Evolutionary conservation across 495 filamentous ascomycete genomes (phyloP), one percentile per base, ranked within the genome.

Genomic region (Aspergillus bertholletiae): DNA sequence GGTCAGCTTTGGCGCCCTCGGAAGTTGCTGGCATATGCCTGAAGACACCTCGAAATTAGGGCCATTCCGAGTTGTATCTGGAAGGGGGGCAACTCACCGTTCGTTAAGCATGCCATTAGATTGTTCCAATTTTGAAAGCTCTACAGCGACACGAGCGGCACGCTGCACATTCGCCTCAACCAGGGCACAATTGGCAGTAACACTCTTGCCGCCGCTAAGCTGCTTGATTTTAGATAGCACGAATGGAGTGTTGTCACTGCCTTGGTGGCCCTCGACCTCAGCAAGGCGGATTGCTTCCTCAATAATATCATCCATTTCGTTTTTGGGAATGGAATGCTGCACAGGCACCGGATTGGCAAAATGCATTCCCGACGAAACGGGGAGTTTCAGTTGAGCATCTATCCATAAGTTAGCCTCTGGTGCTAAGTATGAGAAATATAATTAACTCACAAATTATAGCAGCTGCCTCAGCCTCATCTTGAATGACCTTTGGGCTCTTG

Each of bases 271-370:
- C 58, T 84, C 78, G 39, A 82, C 76, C 26, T 85, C 72, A 6
- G 94, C 90, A 62, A 89, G 83, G 17, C 73, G 68, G 20, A 97
- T 74, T 0, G 94, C 93, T 55, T 84, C 78, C 41, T 80, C 74
- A 58, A 97, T 94, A 46, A 85, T 74, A 7, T 58, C 64, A 64
- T 92, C 81, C 75, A 98, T 96, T 51, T 91, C 81, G 21, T 64
- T 58, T 56, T 85, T 81, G 5, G 89, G 76, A 24, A 98, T 85
- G 4, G 84, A 86, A 59, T 79, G 70, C 56, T 88, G 75, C 49
- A 80, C 66, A 0, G 93, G 88, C 52, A 96, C 86, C 0, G 94
- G 94, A 64, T 95, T 97, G 39, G 91, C 90, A 63, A 98, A 89
- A 28, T 89, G 74, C 20, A 97, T 71, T 6, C 94, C 93, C 9